Percentiles rank a stretch among this genome's conserved stretches.
Evolutionary conservation across 495 filamentous ascomycete genomes (phyloP).

Genomic region (Paragyromitra xinjiangensis): DNA sequence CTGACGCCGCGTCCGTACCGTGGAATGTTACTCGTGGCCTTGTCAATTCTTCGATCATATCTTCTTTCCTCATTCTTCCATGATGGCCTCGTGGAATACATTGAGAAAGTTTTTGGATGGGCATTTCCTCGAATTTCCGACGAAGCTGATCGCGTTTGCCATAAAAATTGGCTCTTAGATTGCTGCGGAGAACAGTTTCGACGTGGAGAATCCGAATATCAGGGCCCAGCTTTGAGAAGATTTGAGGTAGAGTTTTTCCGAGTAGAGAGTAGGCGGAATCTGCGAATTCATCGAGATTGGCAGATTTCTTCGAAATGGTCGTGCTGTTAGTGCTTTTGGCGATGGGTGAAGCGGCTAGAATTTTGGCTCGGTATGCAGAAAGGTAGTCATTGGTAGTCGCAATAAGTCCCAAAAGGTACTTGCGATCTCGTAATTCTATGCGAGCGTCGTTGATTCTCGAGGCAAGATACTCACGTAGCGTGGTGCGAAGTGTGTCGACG

Average conservation of each 20-base stretch:
- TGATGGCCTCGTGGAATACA: constrained; percentile 44
- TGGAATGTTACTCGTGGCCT: constrained; percentile 60
- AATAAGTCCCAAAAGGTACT: constrained; percentile 46
- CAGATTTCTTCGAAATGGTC: constrained; percentile 36
- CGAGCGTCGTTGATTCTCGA: constrained; percentile 13
- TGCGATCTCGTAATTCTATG: constrained; percentile 33
- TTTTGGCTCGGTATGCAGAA: constrained; percentile 31
- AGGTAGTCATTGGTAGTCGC: constrained; percentile 36
- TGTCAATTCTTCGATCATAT: constrained; percentile 57
- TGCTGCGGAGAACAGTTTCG: constrained; percentile 59
- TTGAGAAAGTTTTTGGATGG: constrained; percentile 28
- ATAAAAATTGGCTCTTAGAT: constrained; percentile 57
- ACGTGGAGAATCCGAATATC: constrained; percentile 60
- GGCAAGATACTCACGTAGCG: constrained; percentile 30
- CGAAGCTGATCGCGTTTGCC: constrained; percentile 54
- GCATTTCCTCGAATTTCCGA: constrained; percentile 49
- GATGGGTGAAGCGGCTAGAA: neutral
- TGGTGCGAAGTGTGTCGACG: constrained; percentile 51
- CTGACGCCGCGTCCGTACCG: constrained; percentile 57
- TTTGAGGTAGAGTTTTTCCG: constrained; percentile 58
- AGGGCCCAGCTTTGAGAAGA: constrained; percentile 53
- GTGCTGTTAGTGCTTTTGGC: neutral
- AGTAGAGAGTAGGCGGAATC: constrained; percentile 54
- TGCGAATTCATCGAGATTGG: constrained; percentile 31
- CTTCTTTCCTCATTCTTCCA: constrained; percentile 48